A percentile compares a stretch with the other conserved stretches of the same genome.
These are phyloP conservation scores for Claviceps monticola DNA, from an alignment of 2,329 filamentous ascomycete species.

Conservation along the genomic window DNA sequence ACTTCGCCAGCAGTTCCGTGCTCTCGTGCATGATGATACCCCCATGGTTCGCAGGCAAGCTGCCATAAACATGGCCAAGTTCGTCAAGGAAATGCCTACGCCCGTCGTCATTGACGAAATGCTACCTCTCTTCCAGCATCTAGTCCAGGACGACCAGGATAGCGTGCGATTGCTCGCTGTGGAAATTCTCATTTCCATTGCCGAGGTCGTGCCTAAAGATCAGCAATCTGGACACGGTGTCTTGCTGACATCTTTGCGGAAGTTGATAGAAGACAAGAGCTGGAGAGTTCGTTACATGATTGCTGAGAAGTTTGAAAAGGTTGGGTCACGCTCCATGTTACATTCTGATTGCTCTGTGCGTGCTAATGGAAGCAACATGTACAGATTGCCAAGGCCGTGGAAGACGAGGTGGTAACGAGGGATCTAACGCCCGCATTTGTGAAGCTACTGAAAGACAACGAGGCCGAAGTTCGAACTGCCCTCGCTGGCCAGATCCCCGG, in stretches of 20 bases:
- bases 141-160: conserved; percentile 93
- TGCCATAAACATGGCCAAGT: conserved; percentile 91
- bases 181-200: conserved; percentile 89
- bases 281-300: conserved; percentile 99
- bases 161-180: conserved; percentile 92
- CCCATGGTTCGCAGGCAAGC: conserved; percentile 97
- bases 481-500: conserved; percentile 96
- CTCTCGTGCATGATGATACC: conserved; percentile 93
- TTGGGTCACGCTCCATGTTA: conserved; percentile 19
- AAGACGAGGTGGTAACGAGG: conserved; percentile 87
- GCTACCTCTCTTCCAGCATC: conserved; percentile 96
- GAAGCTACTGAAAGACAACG: conserved; percentile 93
- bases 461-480: conserved; percentile 92
- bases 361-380: background rate
- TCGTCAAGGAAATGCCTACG: conserved; percentile 92
- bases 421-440: conserved; percentile 95
- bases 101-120: conserved; percentile 92
- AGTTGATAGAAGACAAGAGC: conserved; percentile 96
- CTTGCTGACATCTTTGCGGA: conserved; percentile 76
- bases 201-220: conserved; percentile 94
- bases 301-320: conserved; percentile 95
- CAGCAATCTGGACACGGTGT: conserved; percentile 95
- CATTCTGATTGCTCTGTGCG: background rate
- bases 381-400: conserved; percentile 93
- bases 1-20: conserved; percentile 80